Base-by-base conservation (phyloP, 2,329 filamentous ascomycete species). In the Paraphoma chrysanthemicola region DNA sequence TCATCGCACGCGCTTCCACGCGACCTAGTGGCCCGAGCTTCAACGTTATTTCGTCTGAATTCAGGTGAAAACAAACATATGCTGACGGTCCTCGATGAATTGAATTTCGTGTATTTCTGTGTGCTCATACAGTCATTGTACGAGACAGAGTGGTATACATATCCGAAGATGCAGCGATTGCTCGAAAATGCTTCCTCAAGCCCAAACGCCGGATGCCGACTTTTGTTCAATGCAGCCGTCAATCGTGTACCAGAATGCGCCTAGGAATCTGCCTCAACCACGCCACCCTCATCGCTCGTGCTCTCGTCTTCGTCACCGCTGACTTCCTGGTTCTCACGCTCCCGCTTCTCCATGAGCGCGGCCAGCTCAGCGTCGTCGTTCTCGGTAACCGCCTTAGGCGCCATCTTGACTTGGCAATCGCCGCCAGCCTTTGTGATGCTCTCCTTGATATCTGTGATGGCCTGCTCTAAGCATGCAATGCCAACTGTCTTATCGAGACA, bases 261-360 rank as follows among this genome's bases (percentile, higher is more conserved):
- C 59, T 72, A 75, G n/a, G 69, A 59, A 46, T 76, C 74, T 12
- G 72, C 74, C 56, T 75, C 74, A 10, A 71, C 73, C 55, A 74
- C 73, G 46, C 70, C 74, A 75, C 92, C 93, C 77, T 97, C 95
- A 74, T 98, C 95, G 76, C 92, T 97, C 80, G 96, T 94, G 75
- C 92, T 96, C 78, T 92, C 85, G 77, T 93, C 95, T 84, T 99
- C 95, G 77, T 99, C 96, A 73, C 95, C 95, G 78, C 93, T 97
- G 74, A 99, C 92, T 79, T 99, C 92, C 77, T 92, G 91, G 80
- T 99, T 99, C 86, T 98, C 94, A 66, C 92, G 90, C 84, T 97
- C 95, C 66, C 91, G 89, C 89, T 98, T 97, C 85, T 98, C 95
- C 95, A 99, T 99, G 64, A 99, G 86, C 50, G 94, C 95, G 79